Evolutionary conservation across 495 filamentous ascomycete species (phyloP), one percentile per base, ranked within the genome.

Genomic region (Cladorrhinum samala): DNA sequence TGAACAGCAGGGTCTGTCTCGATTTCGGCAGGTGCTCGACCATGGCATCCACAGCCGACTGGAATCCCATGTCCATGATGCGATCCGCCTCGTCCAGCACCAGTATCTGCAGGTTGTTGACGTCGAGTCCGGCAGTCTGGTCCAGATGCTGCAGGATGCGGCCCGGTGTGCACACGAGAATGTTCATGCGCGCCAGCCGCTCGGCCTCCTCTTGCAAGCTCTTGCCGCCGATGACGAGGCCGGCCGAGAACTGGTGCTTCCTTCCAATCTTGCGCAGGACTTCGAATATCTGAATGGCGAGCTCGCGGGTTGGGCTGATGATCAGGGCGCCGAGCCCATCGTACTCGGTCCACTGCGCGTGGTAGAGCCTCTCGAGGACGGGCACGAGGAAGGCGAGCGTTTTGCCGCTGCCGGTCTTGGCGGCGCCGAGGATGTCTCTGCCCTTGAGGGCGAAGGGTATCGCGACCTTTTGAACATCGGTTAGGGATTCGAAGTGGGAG

Each of bases 1-100:
- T 92, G 74, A 97, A 99, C 0, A 99, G 77, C 57, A 99, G 74
- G 0, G 93, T 97, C 72, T 99, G 93, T 51, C 94, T 79, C 37
- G 83, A 74, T 59, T 84, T 85, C 1, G 93, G 93, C 1, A 99
- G 77, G 68, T 96, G 92, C 48, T 93, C 89, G 27, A 99, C 70
- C 38, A 99, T 91, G 3, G 93, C 93, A 68, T 99, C 93, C 13
- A 99, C 82, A 0, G 88, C 87, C 13, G 79, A 75, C 67, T 95
- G 87, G 66, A 99, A 99, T 9, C 93, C 93, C 91, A 96, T 94
- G 66, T 99, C 93, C 77, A 99, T 80, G 58, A 97, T 96, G 25
- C 93, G 81, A 64, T 99, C 93, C 3, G 93, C 93, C 64, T 99
- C 93, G 60, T 99, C 93, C 54, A 99, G 76, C 3, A 97, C 93